Evolutionary conservation across 129 eudicot species (phyloP).

Genomic region (Lactuca sativa): DNA sequence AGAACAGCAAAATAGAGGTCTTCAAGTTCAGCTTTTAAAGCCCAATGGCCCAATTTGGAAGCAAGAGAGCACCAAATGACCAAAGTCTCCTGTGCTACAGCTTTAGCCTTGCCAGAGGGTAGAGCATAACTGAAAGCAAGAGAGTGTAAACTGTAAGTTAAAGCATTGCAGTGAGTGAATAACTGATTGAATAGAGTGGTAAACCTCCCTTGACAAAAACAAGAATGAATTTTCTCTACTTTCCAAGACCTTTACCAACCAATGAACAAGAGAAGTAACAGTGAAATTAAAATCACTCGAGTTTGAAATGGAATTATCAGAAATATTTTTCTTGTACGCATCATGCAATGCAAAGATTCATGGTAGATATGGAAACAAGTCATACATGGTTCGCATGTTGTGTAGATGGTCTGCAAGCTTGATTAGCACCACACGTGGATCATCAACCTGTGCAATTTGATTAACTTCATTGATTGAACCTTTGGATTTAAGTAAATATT

Average conservation of each 20-base stretch:
- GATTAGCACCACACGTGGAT: slow-evolving; percentile 97
- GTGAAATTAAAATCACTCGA: too few species aligned
- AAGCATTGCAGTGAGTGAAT: background rate
- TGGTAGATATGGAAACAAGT: slow-evolving; percentile 4
- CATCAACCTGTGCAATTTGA: slow-evolving; percentile 97
- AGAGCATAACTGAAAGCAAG: too few species aligned
- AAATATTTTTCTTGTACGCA: too few species aligned
- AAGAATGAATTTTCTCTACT: too few species aligned
- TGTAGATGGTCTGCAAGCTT: slow-evolving; percentile 98
- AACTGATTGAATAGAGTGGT: background rate
- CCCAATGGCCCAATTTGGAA: too few species aligned
- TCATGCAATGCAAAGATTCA: too few species aligned
- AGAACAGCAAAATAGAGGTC: too few species aligned
- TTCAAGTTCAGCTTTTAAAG: too few species aligned
- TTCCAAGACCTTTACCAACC: background rate
- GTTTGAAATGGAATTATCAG: background rate
- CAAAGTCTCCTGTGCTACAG: slow-evolving; percentile 94
- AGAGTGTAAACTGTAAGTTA: background rate
- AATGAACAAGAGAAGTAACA: slow-evolving; percentile 1
- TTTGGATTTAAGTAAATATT: too few species aligned
- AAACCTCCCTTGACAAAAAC: background rate
- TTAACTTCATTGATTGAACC: too few species aligned
- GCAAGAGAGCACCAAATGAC: slow-evolving; percentile 97
- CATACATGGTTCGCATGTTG: slow-evolving; percentile 97
- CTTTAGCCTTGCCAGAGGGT: slow-evolving; percentile 78